Percentiles rank a stretch among this genome's conserved stretches.
Conservation (phyloP, 2,329 filamentous ascomycete genomes). For the Diaporthe caulivora region DNA sequence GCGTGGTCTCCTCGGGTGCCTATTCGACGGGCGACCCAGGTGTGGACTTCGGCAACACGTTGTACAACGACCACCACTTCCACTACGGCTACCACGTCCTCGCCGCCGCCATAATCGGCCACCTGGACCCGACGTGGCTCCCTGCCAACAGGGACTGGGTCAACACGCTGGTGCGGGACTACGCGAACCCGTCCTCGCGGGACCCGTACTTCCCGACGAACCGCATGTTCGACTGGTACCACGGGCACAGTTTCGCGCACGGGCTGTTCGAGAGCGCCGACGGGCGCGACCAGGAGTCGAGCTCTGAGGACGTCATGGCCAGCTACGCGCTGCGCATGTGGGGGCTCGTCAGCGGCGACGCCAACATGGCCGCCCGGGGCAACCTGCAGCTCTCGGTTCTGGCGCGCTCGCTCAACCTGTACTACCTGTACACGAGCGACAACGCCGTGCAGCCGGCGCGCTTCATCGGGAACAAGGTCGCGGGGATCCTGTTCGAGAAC, state of each 20-base stretch:
- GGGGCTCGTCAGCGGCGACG: constrained; percentile 83
- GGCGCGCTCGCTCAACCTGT: constrained; percentile 77
- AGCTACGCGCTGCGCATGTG: constrained; percentile 94
- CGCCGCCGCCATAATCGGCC: constrained; percentile 83
- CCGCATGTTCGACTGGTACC: constrained; percentile 91
- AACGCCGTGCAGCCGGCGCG: constrained; percentile 79
- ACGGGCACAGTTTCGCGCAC: constrained; percentile 94
- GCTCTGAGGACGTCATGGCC: constrained; percentile 90
- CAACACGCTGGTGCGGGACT: constrained; percentile 85
- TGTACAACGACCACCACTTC: constrained; percentile 82
- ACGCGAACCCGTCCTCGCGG: constrained; percentile 77
- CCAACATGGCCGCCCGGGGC: constrained; percentile 82
- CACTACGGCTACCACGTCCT: constrained; percentile 93
- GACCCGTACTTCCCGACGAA: constrained; percentile 86
- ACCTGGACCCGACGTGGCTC: constrained; percentile 83
- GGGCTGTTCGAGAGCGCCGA: constrained; percentile 78
- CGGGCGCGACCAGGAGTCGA: constrained; percentile 88
- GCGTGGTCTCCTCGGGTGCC: constrained; percentile 80
- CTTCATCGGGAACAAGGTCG: constrained; percentile 85
- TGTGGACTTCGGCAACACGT: constrained; percentile 90
- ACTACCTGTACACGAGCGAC: constrained; percentile 82
- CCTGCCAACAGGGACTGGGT: constrained; percentile 81
- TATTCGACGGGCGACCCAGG: constrained; percentile 77
- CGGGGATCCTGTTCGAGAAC: constrained; percentile 87
- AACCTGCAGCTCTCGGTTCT: constrained; percentile 88